Conservation (phyloP, 345 rosid species). For the Gossypium thurberi region DNA sequence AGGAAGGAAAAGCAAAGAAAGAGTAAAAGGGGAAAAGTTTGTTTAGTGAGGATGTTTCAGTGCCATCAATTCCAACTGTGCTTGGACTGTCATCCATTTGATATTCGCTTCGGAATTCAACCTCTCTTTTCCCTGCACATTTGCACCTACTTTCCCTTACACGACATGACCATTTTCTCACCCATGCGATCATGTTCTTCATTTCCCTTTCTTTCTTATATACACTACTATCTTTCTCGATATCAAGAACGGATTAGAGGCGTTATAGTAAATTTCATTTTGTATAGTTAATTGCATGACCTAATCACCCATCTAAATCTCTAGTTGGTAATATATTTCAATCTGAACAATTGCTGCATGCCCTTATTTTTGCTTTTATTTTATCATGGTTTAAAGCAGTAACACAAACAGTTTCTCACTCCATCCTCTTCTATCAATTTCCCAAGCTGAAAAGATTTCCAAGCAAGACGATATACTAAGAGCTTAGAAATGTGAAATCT, state of each 20-base stretch:
- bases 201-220: not conserved
- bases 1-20: not conserved
- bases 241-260: no score
- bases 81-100: slow-evolving; percentile 65
- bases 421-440: slow-evolving; percentile 45
- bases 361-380: slow-evolving; percentile 27
- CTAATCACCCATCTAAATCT: no score
- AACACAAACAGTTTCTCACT: slow-evolving; percentile 9
- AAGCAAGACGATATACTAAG: slow-evolving; percentile 24
- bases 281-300: no score
- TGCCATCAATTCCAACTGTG: slow-evolving; percentile 40
- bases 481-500: slow-evolving; percentile 38
- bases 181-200: slow-evolving; percentile 30
- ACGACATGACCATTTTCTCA: slow-evolving; percentile 43
- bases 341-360: slow-evolving; percentile 31
- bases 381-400: slow-evolving; percentile 14
- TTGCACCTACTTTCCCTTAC: slow-evolving; percentile 49
- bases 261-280: no score
- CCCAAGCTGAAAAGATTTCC: slow-evolving; percentile 57
- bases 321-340: slow-evolving; percentile 47
- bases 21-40: slow-evolving; percentile 1
- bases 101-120: slow-evolving; percentile 17
- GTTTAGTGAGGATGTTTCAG: slow-evolving; percentile 33
- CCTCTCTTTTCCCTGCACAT: slow-evolving; percentile 28
- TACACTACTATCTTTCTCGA: no score